Conservation (phyloP, 2,329 filamentous ascomycete species). For the Pezicula neosporulosa region DNA sequence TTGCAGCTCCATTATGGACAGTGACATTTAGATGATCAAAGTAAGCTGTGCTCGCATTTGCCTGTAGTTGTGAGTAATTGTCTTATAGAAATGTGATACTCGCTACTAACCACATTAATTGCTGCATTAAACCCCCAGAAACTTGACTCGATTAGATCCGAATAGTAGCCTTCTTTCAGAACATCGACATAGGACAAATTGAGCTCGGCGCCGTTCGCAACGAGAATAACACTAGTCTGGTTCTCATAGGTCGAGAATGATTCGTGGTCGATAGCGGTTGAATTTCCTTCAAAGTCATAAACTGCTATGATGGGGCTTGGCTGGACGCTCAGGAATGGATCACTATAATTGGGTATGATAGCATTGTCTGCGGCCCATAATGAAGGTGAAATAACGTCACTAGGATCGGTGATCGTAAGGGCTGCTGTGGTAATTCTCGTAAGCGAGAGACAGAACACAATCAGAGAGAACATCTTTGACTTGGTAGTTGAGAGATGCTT, state of each 20-base stretch:
- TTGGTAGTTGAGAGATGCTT: no score
- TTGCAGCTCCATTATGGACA: slow-evolving; percentile 31
- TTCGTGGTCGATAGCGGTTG: slow-evolving; percentile 5
- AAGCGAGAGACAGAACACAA: no score
- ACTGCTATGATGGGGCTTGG: background rate
- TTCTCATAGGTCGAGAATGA: slow-evolving; percentile 11
- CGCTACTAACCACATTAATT: slow-evolving; percentile 19
- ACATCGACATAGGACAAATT: slow-evolving; percentile 24
- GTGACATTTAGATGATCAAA: slow-evolving; percentile 29
- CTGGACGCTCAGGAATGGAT: slow-evolving; percentile 7
- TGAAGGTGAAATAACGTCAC: slow-evolving; percentile 11
- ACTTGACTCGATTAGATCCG: slow-evolving; percentile 24
- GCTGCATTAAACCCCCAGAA: slow-evolving; percentile 31
- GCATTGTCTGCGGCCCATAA: slow-evolving; percentile 18
- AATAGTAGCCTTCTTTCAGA: slow-evolving; percentile 27
- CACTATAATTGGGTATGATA: slow-evolving; percentile 14
- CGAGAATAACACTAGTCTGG: slow-evolving; percentile 18
- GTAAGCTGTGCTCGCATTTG: slow-evolving; percentile 23
- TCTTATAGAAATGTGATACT: background rate
- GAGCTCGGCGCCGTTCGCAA: slow-evolving; percentile 11
- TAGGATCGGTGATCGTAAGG: slow-evolving; percentile 8
- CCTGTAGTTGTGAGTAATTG: slow-evolving; percentile 1
- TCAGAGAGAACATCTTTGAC: no score
- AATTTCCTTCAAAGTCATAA: slow-evolving; percentile 5
- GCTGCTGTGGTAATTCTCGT: background rate